phyloP scores from a whole-genome alignment of 495 filamentous ascomycete species.

The Aspergillus bertholletiae region DNA sequence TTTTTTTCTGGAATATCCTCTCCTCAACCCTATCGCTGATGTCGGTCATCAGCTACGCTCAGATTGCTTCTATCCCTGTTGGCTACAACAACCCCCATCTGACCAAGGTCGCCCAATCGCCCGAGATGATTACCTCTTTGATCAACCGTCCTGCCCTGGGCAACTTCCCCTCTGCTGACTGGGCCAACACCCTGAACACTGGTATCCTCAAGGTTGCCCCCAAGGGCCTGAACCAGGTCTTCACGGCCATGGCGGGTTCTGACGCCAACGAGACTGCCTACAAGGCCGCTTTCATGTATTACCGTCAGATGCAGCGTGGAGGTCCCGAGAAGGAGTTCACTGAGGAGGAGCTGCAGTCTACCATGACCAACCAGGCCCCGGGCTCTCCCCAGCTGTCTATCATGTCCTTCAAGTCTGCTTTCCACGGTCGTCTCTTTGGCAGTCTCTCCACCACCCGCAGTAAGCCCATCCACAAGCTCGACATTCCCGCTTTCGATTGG shows the following conservation, averaged over 20 bases:
- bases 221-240: slow-evolving; percentile 90
- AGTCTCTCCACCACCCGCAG: slow-evolving; percentile 88
- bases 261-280: slow-evolving; percentile 99
- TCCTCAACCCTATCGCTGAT: not conserved
- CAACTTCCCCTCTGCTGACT: slow-evolving; percentile 92
- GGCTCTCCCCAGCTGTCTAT: slow-evolving; percentile 85
- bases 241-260: slow-evolving; percentile 92
- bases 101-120: slow-evolving; percentile 62
- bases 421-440: slow-evolving; percentile 96
- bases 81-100: slow-evolving; percentile 94
- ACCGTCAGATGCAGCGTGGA: slow-evolving; percentile 82
- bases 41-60: slow-evolving; percentile 62
- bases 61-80: slow-evolving; percentile 96
- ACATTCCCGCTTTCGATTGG: slow-evolving; percentile 98
- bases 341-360: slow-evolving; percentile 67
- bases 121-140: slow-evolving; percentile 76
- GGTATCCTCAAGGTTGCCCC: slow-evolving; percentile 87
- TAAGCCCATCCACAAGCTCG: slow-evolving; percentile 97
- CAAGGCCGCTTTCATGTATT: slow-evolving; percentile 99
- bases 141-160: slow-evolving; percentile 95
- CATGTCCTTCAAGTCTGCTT: slow-evolving; percentile 86
- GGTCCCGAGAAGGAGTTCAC: slow-evolving; percentile 80
- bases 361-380: slow-evolving; percentile 83
- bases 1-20: not conserved
- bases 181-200: slow-evolving; percentile 80